Base-by-base conservation (phyloP, 495 filamentous ascomycete species). In the Neurospora tetrasperma region DNA sequence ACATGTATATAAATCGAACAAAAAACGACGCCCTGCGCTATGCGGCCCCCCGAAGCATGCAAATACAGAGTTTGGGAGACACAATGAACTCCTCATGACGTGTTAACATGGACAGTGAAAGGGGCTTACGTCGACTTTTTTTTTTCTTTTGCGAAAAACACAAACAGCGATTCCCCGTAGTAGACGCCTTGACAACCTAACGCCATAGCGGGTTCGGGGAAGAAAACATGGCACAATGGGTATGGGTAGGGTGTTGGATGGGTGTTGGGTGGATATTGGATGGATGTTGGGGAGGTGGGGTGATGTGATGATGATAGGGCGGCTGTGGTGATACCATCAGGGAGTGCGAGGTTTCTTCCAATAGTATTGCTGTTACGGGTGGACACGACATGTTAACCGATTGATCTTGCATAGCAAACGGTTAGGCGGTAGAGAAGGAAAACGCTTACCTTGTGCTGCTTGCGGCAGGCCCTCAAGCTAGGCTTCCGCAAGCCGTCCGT, bases 361-460 rank as follows among this genome's bases (percentile, higher is more conserved):
- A 84, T 90, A 97, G 81, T 97, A 96, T 97, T 96, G 93, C 93
- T 97, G 71, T 68, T 5, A 14, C 42, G 39, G 12, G 70, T 79
- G 71, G 77, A 73, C 70, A 72, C 42, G 18, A 75, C 70, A 72
- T 42, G 69, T 78, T 75, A 77, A 73, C 66, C 46, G 71, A 75
- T 16, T 74, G 79, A 72, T 80, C 73, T 66, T 42, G 18, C 23
- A 71, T 40, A 35, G 42, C 6, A 42, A 74, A 31, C n/a, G 7
- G 70, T 12, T 4, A 77, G 71, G 16, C 23, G 16, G n/a, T 48
- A 70, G 70, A 69, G 54, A 71, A 54, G 69, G 71, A 71, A 74
- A 43, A 82, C 4, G 43, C 85, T 78, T 84, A 99, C 96, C 92
- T 99, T 99, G 82, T 99, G 96, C 78, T 93, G 91, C 83, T 96